phyloP scores from a whole-genome alignment of 139 green algal species.

The Chlamydomonas asymmetrica region DNA sequence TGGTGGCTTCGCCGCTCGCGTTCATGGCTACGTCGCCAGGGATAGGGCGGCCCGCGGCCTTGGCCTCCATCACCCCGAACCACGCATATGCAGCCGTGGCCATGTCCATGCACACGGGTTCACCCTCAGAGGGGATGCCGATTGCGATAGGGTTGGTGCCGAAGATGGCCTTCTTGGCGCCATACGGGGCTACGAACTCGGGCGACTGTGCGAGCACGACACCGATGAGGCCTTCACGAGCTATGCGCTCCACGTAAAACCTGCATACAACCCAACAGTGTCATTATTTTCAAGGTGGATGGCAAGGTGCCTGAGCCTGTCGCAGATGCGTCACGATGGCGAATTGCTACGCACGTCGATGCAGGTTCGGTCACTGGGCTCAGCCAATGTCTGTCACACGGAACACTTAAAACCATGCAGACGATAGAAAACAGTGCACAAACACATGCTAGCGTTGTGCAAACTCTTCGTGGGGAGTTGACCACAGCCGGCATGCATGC shows the following conservation, averaged over 20 bases:
- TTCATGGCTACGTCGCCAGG: constrained; percentile 66
- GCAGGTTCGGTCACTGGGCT: too few relatives aligned
- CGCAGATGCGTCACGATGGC: too few relatives aligned
- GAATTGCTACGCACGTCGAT: too few relatives aligned
- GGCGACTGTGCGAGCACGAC: constrained; percentile 75
- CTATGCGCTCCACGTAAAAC: constrained; percentile 65
- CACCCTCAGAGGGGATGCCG: constrained; percentile 44
- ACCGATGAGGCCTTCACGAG: constrained; percentile 63
- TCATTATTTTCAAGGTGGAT: neutral
- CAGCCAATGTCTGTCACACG: too few relatives aligned
- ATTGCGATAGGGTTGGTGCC: constrained; percentile 84
- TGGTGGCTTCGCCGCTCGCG: constrained; percentile 57
- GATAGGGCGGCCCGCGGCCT: constrained; percentile 62
- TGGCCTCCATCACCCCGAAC: constrained; percentile 78
- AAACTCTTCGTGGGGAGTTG: too few relatives aligned
- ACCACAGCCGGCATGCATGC: too few relatives aligned
- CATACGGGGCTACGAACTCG: constrained; percentile 79
- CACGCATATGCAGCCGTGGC: constrained; percentile 73
- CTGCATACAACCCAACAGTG: constrained; percentile 33
- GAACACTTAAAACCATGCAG: neutral
- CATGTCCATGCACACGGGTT: constrained; percentile 61
- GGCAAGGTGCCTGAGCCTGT: too few relatives aligned
- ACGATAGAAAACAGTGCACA: neutral
- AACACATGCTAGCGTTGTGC: too few relatives aligned
- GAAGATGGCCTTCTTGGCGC: constrained; percentile 73